Conservation (phyloP, 305 asterid genomes). For the Andrographis paniculata region DNA sequence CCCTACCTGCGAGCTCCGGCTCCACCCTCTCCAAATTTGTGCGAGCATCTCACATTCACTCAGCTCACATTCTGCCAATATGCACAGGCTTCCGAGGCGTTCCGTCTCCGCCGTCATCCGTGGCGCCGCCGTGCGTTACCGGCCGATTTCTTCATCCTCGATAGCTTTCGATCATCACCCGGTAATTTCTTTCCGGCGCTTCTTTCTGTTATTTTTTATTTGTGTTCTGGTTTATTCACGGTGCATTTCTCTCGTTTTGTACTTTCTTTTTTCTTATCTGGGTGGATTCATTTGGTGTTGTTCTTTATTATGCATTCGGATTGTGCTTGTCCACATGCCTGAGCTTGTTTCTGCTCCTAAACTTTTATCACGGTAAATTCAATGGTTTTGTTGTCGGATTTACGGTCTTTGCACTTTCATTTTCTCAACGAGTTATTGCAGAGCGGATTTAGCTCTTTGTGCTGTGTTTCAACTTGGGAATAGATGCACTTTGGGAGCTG, state of each 20-base stretch:
- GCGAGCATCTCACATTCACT: conserved; percentile 1
- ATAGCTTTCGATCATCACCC: conserved; percentile 22
- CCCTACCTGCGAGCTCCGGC: conserved; percentile 11
- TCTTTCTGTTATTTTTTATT: background rate
- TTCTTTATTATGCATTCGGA: no score
- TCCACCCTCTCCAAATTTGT: background rate
- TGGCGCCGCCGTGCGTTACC: conserved; percentile 29
- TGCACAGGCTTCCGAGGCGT: conserved; percentile 56
- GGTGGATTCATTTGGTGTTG: no score
- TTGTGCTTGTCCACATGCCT: no score
- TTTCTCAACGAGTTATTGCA: no score
- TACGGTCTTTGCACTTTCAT: no score
- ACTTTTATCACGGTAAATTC: no score
- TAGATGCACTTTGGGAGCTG: background rate
- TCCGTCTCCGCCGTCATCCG: conserved; percentile 40
- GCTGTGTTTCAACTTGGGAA: conserved; percentile 2
- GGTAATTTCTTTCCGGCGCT: conserved; percentile 23
- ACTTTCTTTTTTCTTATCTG: background rate
- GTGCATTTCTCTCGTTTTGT: background rate
- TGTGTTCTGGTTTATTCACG: background rate
- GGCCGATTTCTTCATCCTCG: conserved; percentile 38
- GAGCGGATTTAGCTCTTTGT: no score
- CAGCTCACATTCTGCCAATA: conserved; percentile 11
- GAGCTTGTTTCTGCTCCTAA: no score
- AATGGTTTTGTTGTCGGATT: no score